These are phyloP conservation scores for Cladosporium sp. DNA, from an alignment of 2,329 filamentous ascomycete species.

Conservation along the genomic window DNA sequence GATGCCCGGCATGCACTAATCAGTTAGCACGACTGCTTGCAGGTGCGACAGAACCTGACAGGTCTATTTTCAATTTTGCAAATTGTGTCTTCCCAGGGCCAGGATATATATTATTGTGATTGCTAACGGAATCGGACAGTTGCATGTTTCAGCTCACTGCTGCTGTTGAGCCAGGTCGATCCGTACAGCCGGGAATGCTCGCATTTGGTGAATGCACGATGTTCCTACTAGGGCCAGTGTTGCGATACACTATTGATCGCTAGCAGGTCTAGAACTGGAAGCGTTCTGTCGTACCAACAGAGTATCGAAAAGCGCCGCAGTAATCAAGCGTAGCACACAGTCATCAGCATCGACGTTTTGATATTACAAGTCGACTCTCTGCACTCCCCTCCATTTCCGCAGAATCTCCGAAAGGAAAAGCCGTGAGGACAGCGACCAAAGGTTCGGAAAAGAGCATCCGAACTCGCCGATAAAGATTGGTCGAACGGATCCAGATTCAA, in stretches of 20 bases:
- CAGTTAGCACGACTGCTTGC: background rate
- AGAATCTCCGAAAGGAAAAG: background rate
- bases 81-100: background rate
- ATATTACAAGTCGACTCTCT: background rate
- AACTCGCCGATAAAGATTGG: background rate
- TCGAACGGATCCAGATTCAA: background rate
- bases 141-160: background rate
- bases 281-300: background rate
- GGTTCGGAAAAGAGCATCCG: background rate
- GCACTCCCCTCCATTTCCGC: background rate
- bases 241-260: background rate
- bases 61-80: background rate
- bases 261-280: background rate
- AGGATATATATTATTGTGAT: background rate
- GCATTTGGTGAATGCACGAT: background rate
- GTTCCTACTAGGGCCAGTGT: background rate
- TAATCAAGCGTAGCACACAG: background rate
- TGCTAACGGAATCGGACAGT: background rate
- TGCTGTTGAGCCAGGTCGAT: background rate
- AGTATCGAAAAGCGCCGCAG: background rate
- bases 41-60: background rate
- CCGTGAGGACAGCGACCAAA: background rate
- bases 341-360: background rate
- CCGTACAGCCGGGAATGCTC: background rate
- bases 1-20: background rate